Conservation (phyloP, 768 basidiomycete genomes). For the Favolaschia claudopus region DNA sequence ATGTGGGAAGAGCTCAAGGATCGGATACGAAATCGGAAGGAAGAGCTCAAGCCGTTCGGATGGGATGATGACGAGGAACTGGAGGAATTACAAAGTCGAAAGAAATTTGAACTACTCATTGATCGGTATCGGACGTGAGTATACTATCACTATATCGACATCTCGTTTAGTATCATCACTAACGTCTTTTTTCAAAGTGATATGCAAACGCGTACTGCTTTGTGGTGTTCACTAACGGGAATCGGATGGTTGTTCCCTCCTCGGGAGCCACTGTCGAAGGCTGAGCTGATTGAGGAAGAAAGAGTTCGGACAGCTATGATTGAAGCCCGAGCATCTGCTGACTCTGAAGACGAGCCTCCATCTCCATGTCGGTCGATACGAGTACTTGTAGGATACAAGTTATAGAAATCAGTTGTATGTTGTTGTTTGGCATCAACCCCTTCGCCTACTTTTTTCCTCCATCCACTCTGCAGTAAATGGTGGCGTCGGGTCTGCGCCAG, state of each 20-base stretch:
- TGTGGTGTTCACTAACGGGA: slow-evolving; percentile 69
- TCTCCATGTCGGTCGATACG: slow-evolving; percentile 66
- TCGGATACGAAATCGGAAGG: slow-evolving; percentile 62
- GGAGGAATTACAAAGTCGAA: slow-evolving; percentile 60
- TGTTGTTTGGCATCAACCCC: slow-evolving; percentile 24
- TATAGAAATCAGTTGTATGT: slow-evolving; percentile 30
- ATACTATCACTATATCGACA: neutral
- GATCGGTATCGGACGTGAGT: slow-evolving; percentile 65
- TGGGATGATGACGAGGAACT: slow-evolving; percentile 76
- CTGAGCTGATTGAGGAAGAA: slow-evolving; percentile 74
- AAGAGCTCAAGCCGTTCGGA: slow-evolving; percentile 63
- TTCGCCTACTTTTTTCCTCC: slow-evolving; percentile 37
- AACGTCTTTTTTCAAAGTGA: slow-evolving; percentile 51
- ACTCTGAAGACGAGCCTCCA: slow-evolving; percentile 57
- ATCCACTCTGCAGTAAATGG: slow-evolving; percentile 42
- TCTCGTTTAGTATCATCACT: neutral
- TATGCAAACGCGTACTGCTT: slow-evolving; percentile 67
- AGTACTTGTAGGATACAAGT: slow-evolving; percentile 68
- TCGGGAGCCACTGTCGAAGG: slow-evolving; percentile 70
- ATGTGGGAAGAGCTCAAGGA: slow-evolving; percentile 82
- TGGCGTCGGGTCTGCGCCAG: slow-evolving; percentile 51
- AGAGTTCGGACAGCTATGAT: slow-evolving; percentile 66
- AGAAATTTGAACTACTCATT: slow-evolving; percentile 65
- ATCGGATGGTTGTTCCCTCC: slow-evolving; percentile 67
- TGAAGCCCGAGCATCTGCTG: slow-evolving; percentile 59